These are phyloP conservation scores for Taxillus chinensis DNA, from an alignment of 164 flowering plant species.

Conservation along the genomic window DNA sequence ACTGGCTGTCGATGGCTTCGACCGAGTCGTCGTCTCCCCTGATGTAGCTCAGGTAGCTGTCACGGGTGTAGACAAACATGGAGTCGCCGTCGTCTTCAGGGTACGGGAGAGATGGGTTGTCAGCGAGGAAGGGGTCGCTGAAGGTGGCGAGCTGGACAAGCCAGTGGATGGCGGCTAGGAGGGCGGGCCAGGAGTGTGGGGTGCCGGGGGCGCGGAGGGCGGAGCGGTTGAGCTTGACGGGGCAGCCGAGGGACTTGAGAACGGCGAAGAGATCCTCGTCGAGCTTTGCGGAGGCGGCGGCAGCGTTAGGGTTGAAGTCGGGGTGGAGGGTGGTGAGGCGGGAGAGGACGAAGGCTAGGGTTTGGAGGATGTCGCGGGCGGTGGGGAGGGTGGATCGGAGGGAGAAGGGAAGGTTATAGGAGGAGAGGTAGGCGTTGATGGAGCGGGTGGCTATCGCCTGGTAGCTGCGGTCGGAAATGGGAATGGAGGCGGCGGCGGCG, in stretches of 20 bases:
- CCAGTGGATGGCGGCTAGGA: slow-evolving; percentile 72
- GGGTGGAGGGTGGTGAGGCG: slow-evolving; percentile 15
- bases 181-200: slow-evolving; percentile 72
- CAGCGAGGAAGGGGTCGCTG: slow-evolving; percentile 18
- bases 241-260: slow-evolving; percentile 48
- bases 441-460: slow-evolving; percentile 47
- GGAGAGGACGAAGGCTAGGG: slow-evolving; percentile 36
- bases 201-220: slow-evolving; percentile 61
- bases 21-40: slow-evolving; percentile 56
- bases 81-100: slow-evolving; percentile 12
- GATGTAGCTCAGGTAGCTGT: slow-evolving; percentile 46
- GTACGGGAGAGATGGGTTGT: not conserved
- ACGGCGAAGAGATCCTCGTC: slow-evolving; percentile 62
- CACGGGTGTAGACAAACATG: slow-evolving; percentile 22
- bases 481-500: slow-evolving; percentile 18
- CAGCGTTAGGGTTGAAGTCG: slow-evolving; percentile 15
- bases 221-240: slow-evolving; percentile 59
- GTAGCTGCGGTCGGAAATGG: slow-evolving; percentile 39
- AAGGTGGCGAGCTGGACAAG: slow-evolving; percentile 57
- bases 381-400: slow-evolving; percentile 56
- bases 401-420: slow-evolving; percentile 31
- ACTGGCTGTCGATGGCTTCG: slow-evolving; percentile 34
- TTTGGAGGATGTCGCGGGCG: slow-evolving; percentile 50
- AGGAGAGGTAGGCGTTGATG: slow-evolving; percentile 53
- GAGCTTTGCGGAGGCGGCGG: slow-evolving; percentile 19